Base-by-base conservation (phyloP, 108 stramenopile species). In the Cyclostephanos invisitatus region DNA sequence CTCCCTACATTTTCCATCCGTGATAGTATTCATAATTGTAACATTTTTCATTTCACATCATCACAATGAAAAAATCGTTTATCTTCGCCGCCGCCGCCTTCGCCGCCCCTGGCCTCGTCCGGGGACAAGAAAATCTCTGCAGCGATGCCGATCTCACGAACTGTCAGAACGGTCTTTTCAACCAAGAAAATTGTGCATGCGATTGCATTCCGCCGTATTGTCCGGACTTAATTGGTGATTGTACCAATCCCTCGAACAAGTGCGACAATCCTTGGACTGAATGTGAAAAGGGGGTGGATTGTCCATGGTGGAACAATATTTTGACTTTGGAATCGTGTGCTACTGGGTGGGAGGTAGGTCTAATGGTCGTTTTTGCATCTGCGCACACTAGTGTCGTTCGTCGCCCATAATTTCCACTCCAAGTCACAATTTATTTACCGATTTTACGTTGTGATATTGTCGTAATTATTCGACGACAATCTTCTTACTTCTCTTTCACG, bases 181-280 rank as follows among this genome's bases (percentile, higher is more conserved):
- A 76, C 62, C 60, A 47, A 24, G 62, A n/a, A 9, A 68, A 51
- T 18, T 76, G 75, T 32, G 18, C 11, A 8, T 76, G 75, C 37
- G 75, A 76, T 21, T 76, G 75, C 53, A 69, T 76, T 22, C 67
- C 67, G 25, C 75, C 75, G 3, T 76, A 47, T 24, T 76, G 75
- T 15, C 67, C 61, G 3, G 75, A 68, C 29, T 9, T 35, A 11
- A 62, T 36, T 25, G 75, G 75, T 0, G 67, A 68, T 36, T 76
- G 75, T 27, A 25, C 29, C 25, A 55, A 29, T 36, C 68, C 60
- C 20, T 11, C 53, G 27, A 55, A 57, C 11, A 47, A 25, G 29
- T 76, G 75, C 46, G 75, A 67, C 0, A 76, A 76, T 56, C 75
- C 75, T 0, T 76, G 75, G 75, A 29, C 35, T 17, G 24, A 54